phyloP scores from a whole-genome alignment of 176 grass and related monocot genomes.

The Pontederia paniculata region DNA sequence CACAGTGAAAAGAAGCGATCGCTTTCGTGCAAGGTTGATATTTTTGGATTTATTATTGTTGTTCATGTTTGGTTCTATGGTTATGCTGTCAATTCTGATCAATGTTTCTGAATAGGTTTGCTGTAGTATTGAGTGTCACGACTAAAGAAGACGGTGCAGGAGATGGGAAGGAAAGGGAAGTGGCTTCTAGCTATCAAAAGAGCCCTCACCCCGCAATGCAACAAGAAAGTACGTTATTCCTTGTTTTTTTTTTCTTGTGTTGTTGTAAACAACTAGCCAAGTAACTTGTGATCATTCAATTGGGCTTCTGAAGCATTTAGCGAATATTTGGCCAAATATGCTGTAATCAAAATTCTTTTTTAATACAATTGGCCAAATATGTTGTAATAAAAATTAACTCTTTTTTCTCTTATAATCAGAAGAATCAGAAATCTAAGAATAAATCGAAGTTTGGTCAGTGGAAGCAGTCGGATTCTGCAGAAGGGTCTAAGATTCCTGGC shows the following conservation, averaged over 20 bases:
- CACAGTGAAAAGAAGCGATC: too few relatives aligned
- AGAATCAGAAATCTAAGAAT: conserved; percentile 47
- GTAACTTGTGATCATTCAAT: too few relatives aligned
- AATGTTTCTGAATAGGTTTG: too few relatives aligned
- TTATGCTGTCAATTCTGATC: too few relatives aligned
- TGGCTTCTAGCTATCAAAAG: conserved; percentile 5
- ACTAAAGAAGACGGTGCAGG: neutral
- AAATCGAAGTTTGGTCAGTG: conserved; percentile 48
- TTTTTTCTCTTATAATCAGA: conserved; percentile 3
- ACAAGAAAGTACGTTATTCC: neutral
- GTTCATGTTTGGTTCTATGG: too few relatives aligned
- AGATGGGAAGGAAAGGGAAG: conserved; percentile 8
- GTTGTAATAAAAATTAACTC: neutral
- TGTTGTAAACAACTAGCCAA: too few relatives aligned
- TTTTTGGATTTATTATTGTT: too few relatives aligned
- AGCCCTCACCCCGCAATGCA: neutral
- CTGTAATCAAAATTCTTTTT: neutral
- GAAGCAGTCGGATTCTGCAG: conserved; percentile 3
- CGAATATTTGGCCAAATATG: too few relatives aligned
- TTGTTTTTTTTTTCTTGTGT: too few relatives aligned
- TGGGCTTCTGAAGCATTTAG: too few relatives aligned
- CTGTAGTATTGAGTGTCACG: too few relatives aligned
- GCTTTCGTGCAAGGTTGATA: too few relatives aligned
- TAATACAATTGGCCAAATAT: neutral
- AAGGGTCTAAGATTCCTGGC: conserved; percentile 9